phyloP scores from a whole-genome alignment of 2,329 filamentous ascomycete species.

The Penicillium sp. region DNA sequence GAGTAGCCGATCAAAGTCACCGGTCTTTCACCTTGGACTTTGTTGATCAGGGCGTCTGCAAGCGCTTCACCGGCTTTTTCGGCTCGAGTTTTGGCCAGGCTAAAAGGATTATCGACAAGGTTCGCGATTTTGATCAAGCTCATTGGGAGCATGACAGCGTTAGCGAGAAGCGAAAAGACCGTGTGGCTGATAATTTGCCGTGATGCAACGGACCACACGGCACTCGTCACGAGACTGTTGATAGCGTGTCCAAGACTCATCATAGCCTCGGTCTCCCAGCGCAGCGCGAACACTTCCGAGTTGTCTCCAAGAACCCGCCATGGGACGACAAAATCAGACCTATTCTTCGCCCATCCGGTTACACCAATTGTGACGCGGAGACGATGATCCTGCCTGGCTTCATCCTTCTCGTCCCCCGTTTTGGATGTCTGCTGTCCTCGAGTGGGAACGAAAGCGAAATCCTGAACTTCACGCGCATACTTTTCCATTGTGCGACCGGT shows the following conservation, averaged over 20 bases:
- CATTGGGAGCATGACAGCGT: slow-evolving; percentile 63
- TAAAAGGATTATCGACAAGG: slow-evolving; percentile 76
- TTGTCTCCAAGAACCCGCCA: slow-evolving; percentile 71
- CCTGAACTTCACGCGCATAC: slow-evolving; percentile 79
- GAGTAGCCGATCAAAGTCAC: slow-evolving; percentile 79
- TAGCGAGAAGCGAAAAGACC: slow-evolving; percentile 60
- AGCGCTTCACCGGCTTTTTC: slow-evolving; percentile 75
- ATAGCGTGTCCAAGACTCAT: slow-evolving; percentile 72
- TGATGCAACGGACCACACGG: slow-evolving; percentile 70
- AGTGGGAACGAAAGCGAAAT: slow-evolving; percentile 79
- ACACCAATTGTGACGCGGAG: slow-evolving; percentile 78
- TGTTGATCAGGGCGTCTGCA: slow-evolving; percentile 75
- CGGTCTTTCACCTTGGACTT: slow-evolving; percentile 72
- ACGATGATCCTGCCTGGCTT: slow-evolving; percentile 52
- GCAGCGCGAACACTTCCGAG: slow-evolving; percentile 73
- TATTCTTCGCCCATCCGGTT: slow-evolving; percentile 70
- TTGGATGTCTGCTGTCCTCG: slow-evolving; percentile 45
- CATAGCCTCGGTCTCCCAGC: slow-evolving; percentile 75
- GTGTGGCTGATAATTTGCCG: slow-evolving; percentile 68
- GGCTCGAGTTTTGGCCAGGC: slow-evolving; percentile 66
- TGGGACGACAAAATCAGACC: slow-evolving; percentile 65
- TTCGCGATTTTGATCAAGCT: slow-evolving; percentile 60
- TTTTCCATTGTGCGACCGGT: slow-evolving; percentile 79
- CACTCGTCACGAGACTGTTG: slow-evolving; percentile 68
- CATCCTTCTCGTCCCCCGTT: slow-evolving; percentile 38